Conservation (phyloP, 148 eudicot genomes). For the Dysphania ambrosioides region DNA sequence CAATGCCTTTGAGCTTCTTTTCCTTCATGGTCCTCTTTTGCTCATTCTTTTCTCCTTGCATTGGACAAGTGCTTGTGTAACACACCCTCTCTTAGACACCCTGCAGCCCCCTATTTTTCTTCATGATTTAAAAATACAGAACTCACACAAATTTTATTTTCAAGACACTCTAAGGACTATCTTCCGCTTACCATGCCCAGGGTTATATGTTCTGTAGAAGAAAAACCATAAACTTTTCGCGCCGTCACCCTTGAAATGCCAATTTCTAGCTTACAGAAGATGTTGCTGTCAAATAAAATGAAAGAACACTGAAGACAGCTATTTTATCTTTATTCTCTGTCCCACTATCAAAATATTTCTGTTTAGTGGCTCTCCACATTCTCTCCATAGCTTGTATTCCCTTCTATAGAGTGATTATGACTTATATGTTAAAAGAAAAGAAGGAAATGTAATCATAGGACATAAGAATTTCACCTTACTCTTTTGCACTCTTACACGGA, state of each 20-base stretch:
- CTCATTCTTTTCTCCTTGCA: too few relatives aligned
- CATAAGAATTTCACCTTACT: conserved; percentile 60
- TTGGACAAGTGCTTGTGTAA: neutral
- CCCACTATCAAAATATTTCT: neutral
- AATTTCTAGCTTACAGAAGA: neutral
- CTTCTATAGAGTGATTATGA: neutral
- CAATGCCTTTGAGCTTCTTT: too few relatives aligned
- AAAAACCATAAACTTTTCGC: neutral
- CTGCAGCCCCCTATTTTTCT: neutral
- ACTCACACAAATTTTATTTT: neutral
- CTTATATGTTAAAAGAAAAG: neutral
- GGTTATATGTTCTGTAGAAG: neutral
- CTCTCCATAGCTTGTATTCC: neutral
- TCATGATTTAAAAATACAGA: neutral
- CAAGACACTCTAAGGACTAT: neutral
- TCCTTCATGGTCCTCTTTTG: too few relatives aligned
- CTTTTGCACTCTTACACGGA: conserved; percentile 96
- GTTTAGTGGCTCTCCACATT: neutral
- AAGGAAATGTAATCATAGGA: neutral
- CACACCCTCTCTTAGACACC: neutral
- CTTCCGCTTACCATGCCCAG: neutral
- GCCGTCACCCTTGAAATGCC: neutral
- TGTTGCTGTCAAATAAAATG: neutral
- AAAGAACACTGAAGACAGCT: neutral
- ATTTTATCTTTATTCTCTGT: neutral